Percentiles rank a stretch among this genome's conserved stretches.
These are phyloP conservation scores for Hypericum androsaemum DNA, from an alignment of 345 rosid species.

Conservation along the genomic window DNA sequence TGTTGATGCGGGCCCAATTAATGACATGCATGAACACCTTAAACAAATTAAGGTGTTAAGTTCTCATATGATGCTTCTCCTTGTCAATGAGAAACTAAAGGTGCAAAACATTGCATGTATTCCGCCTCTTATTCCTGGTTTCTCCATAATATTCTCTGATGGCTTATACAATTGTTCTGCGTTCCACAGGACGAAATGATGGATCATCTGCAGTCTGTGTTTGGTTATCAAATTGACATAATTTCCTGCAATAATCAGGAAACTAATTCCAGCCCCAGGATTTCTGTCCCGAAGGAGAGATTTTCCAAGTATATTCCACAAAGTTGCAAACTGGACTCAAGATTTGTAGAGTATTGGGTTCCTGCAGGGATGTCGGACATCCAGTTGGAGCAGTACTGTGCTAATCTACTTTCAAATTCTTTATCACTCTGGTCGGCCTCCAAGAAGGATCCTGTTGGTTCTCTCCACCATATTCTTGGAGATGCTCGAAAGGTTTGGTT, in stretches of 20 bases:
- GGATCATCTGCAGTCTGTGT: conserved; percentile 28
- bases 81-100: conserved; percentile 38
- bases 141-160: conserved; percentile 5
- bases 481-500: conserved; percentile 57
- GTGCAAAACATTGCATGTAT: conserved; percentile 10
- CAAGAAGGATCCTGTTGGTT: conserved; percentile 50
- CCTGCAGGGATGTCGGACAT: conserved; percentile 68
- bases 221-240: conserved; percentile 17
- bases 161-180: conserved; percentile 10
- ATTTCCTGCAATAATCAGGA: conserved; percentile 7
- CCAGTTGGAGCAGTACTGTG: conserved; percentile 93
- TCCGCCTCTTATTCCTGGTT: conserved; percentile 3
- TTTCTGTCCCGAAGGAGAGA: conserved; percentile 30
- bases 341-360: conserved; percentile 81
- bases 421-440: conserved; percentile 45
- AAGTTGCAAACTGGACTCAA: conserved; percentile 34
- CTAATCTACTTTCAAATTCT: conserved; percentile 45
- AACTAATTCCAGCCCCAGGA: conserved; percentile 17
- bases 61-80: conserved; percentile 36
- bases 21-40: conserved; percentile 16
- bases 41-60: conserved; percentile 29
- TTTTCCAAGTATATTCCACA: conserved; percentile 23
- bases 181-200: conserved; percentile 32
- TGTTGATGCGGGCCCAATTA: conserved; percentile 39
- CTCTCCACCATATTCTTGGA: conserved; percentile 45